Conservation (phyloP, 768 basidiomycete species). For the Erythrobasidium yunnanense region DNA sequence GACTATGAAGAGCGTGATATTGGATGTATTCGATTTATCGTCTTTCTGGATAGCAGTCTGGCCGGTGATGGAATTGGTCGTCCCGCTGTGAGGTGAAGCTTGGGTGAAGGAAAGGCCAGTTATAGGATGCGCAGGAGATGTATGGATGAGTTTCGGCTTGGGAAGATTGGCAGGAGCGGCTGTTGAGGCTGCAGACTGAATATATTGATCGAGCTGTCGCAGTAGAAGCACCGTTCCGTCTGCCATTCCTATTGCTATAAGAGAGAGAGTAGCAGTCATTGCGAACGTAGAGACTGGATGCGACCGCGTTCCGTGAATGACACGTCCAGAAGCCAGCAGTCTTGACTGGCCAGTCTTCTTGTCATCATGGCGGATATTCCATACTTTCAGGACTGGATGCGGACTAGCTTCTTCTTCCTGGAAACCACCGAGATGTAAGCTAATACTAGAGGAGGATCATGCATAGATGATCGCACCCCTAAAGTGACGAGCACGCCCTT, state of each 20-base stretch:
- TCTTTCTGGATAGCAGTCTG: slow-evolving; percentile 39
- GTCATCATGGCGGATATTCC: slow-evolving; percentile 67
- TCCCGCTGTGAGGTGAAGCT: slow-evolving; percentile 35
- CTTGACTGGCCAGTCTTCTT: slow-evolving; percentile 49
- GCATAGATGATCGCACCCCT: too few relatives aligned
- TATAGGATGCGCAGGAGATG: slow-evolving; percentile 71
- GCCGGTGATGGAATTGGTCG: background rate
- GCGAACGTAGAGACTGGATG: slow-evolving; percentile 65
- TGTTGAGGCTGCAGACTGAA: slow-evolving; percentile 51
- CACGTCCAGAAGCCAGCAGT: slow-evolving; percentile 59
- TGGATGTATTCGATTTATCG: slow-evolving; percentile 31
- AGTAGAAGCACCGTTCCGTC: slow-evolving; percentile 88
- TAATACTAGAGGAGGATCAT: too few relatives aligned
- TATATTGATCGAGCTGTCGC: slow-evolving; percentile 79
- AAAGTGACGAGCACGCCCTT: slow-evolving; percentile 74
- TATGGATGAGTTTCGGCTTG: slow-evolving; percentile 72
- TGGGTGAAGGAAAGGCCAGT: slow-evolving; percentile 85
- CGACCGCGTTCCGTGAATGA: slow-evolving; percentile 61
- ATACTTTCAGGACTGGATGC: slow-evolving; percentile 55
- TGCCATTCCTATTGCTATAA: slow-evolving; percentile 83
- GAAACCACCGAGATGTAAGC: slow-evolving; percentile 4
- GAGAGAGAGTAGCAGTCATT: slow-evolving; percentile 61
- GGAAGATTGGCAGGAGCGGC: slow-evolving; percentile 60
- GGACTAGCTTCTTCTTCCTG: slow-evolving; percentile 60
- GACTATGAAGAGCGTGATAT: slow-evolving; percentile 65